Evolutionary conservation across 2,329 filamentous ascomycete genomes (phyloP), one percentile per base, ranked within the genome.

Genomic region (Fusarium torulosum): DNA sequence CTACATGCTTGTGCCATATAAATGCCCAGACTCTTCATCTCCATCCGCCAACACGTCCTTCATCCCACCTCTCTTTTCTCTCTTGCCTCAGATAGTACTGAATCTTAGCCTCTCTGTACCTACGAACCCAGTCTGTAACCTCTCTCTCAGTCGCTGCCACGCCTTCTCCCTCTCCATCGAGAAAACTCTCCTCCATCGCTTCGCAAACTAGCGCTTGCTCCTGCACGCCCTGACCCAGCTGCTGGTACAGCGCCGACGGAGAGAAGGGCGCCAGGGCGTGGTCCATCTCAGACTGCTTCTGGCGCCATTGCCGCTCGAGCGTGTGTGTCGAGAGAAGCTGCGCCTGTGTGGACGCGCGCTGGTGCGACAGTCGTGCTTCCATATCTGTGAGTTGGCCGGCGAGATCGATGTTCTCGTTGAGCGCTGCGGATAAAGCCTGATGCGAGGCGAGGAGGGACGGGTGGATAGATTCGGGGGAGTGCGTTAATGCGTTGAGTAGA

Each of bases 11-110:
- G 25, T 10, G 44, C 29, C 31, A 25, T 40, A 45, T 45, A 42
- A 38, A 44, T 25, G 15, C 52, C 29, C 33, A 25, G 25, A 42
- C 19, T 38, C 19, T 19, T 54, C 25, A 95, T 74, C 95, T 87
- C 96, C 96, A 98, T 1, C 96, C 96, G 13, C 95, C 95, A 33
- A 98, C 95, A 70, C 95, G 85, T 23, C 95, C 94, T 79, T 98
- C 95, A 77, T 98, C 96, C 96, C 96, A 98, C 72, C 96, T 86
- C 74, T 94, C 91, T 79, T 94, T 97, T 69, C 93, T 87, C 82
- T 98, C 96, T 75, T 90, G 89, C 59, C 96, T 85, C 53, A 94
- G 82, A 75, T 96, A 96, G 64, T 90, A 90, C 58, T 91, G 81
- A 71, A 91, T 91, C 75, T 90, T 92, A 11, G 91, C 92, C 71